These are phyloP conservation scores for Panellus pusillus DNA, from an alignment of 768 basidiomycete species.

Conservation along the genomic window DNA sequence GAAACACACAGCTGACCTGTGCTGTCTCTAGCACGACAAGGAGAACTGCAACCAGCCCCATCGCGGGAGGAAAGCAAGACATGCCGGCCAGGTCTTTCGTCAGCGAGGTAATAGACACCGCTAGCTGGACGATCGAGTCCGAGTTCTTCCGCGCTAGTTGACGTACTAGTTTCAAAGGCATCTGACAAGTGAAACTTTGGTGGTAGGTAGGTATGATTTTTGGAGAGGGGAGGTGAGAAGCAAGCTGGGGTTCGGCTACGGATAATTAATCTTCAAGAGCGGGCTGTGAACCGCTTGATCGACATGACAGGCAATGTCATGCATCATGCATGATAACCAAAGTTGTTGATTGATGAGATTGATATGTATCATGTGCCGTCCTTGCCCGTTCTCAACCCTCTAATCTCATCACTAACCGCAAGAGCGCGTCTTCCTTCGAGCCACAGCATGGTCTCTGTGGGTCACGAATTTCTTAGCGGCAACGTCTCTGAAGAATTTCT, in stretches of 20 bases:
- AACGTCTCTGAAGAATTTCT: slow-evolving; percentile 15
- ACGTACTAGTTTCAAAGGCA: slow-evolving; percentile 8
- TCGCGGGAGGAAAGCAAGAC: slow-evolving; percentile 41
- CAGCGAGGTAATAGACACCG: slow-evolving; percentile 8
- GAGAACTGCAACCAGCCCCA: slow-evolving; percentile 39
- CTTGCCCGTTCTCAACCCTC: slow-evolving; percentile 31
- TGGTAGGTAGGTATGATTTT: neutral
- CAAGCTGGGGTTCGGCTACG: no score
- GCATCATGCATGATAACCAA: neutral
- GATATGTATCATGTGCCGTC: neutral
- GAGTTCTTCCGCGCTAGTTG: neutral
- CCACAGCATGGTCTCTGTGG: slow-evolving; percentile 80
- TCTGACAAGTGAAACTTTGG: neutral
- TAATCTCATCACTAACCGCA: slow-evolving; percentile 67
- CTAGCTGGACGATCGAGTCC: slow-evolving; percentile 2
- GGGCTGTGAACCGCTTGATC: no score
- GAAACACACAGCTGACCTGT: slow-evolving; percentile 32
- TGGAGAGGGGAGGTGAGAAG: neutral
- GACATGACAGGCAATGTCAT: no score
- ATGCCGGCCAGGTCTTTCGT: slow-evolving; percentile 25
- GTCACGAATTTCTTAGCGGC: slow-evolving; percentile 22
- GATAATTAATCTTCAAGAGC: no score
- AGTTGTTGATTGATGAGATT: neutral
- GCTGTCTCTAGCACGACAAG: slow-evolving; percentile 46
- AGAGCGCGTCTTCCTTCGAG: slow-evolving; percentile 75